These are phyloP conservation scores for Cladophialophora immunda DNA, from an alignment of 2,329 filamentous ascomycete species.

Conservation along the genomic window DNA sequence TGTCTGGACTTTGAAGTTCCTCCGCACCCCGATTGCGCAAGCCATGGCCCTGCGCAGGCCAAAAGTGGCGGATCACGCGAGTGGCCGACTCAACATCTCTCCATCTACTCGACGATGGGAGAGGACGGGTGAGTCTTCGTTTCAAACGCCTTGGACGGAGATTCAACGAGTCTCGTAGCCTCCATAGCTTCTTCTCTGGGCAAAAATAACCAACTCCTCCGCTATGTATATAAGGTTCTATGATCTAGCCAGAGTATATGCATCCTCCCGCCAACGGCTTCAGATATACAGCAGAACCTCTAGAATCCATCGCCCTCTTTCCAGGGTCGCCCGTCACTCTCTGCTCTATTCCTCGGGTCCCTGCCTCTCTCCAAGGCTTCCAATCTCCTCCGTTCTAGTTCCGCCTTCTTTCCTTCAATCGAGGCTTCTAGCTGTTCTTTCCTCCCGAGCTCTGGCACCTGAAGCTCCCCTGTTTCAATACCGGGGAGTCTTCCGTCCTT, in stretches of 20 bases:
- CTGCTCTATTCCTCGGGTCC: constrained; percentile 60
- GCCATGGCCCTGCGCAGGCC: neutral
- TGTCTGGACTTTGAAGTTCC: constrained; percentile 19
- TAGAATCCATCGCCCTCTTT: constrained; percentile 65
- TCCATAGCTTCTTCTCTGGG: no score
- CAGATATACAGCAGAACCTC: neutral
- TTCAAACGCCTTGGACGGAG: no score
- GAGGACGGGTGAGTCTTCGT: no score
- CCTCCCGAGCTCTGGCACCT: constrained; percentile 42
- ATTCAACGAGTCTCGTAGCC: no score
- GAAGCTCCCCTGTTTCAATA: constrained; percentile 35
- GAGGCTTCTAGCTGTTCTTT: constrained; percentile 54
- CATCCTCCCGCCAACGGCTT: neutral
- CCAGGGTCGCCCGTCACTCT: constrained; percentile 63
- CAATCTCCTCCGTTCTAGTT: constrained; percentile 53
- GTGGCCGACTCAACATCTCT: neutral
- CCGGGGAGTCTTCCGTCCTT: constrained; percentile 26
- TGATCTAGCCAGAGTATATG: no score
- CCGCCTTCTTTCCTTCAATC: constrained; percentile 54
- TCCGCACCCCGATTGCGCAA: constrained; percentile 22
- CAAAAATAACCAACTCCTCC: no score
- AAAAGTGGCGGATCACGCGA: neutral
- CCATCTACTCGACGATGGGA: no score
- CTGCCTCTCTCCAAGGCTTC: constrained; percentile 61
- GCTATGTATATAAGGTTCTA: neutral